phyloP scores from a whole-genome alignment of 2,329 filamentous ascomycete species.

The Phoma sp. region DNA sequence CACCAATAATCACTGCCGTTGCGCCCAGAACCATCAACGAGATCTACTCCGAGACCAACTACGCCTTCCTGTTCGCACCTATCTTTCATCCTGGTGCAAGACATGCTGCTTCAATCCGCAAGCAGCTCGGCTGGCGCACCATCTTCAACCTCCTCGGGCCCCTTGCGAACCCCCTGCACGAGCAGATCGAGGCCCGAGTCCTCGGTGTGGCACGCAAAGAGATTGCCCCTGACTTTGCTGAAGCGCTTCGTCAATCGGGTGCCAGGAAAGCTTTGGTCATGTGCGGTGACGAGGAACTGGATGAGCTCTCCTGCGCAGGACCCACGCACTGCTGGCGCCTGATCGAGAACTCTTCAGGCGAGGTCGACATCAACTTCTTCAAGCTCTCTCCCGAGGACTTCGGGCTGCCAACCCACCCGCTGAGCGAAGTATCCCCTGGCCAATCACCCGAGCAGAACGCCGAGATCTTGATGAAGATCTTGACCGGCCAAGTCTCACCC shows the following conservation, averaged over 20 bases:
- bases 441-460: conserved; percentile 90
- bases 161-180: conserved; percentile 85
- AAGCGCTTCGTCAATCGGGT: conserved; percentile 78
- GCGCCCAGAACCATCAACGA: conserved; percentile 71
- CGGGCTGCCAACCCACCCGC: conserved; percentile 75
- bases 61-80: conserved; percentile 93
- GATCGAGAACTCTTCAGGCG: conserved; percentile 53
- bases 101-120: conserved; percentile 83
- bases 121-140: conserved; percentile 89
- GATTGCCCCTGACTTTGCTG: conserved; percentile 86
- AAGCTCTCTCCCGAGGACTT: conserved; percentile 83
- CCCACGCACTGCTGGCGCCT: conserved; percentile 89
- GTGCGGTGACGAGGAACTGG: conserved; percentile 92
- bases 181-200: conserved; percentile 80
- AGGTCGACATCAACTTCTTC: conserved; percentile 76
- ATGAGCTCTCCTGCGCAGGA: conserved; percentile 93
- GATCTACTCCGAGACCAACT: conserved; percentile 83
- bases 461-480: conserved; percentile 76
- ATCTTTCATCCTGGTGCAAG: conserved; percentile 96
- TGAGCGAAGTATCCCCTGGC: conserved; percentile 80
- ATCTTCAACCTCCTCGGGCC: conserved; percentile 98
- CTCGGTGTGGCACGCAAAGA: conserved; percentile 91
- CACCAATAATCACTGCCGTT: conserved; percentile 77
- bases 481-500: conserved; percentile 73
- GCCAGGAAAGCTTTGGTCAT: conserved; percentile 86